phyloP scores from a whole-genome alignment of 169 alveolate species.

The Cryptosporidium xiaoi region DNA sequence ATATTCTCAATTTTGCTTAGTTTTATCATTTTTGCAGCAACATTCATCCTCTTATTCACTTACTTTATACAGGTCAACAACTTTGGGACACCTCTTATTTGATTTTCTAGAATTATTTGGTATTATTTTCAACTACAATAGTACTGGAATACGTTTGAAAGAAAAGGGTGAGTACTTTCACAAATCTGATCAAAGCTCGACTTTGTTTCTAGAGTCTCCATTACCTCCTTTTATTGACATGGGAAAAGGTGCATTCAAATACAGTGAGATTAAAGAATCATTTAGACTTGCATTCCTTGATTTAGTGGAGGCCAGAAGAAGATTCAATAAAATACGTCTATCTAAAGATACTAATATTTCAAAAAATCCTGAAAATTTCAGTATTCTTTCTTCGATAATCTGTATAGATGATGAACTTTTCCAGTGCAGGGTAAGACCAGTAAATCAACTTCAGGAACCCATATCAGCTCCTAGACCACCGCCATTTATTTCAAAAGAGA shows the following conservation, averaged over 20 bases:
- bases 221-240: conserved; percentile 61
- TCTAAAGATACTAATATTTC: neutral
- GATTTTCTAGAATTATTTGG: conserved; percentile 75
- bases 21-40: conserved; percentile 74
- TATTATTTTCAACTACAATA: conserved; percentile 52
- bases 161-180: conserved; percentile 61
- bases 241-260: conserved; percentile 64
- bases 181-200: conserved; percentile 9
- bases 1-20: conserved; percentile 76
- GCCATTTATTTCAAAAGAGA: conserved; percentile 39
- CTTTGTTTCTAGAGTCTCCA: conserved; percentile 48
- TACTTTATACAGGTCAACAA: conserved; percentile 34
- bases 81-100: conserved; percentile 73
- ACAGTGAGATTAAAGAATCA: conserved; percentile 59
- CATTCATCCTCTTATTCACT: conserved; percentile 75
- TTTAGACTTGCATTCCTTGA: conserved; percentile 68
- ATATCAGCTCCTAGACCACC: conserved; percentile 45
- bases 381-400: conserved; percentile 58
- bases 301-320: conserved; percentile 51
- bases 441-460: conserved; percentile 4
- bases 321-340: conserved; percentile 31
- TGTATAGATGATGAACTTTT: conserved; percentile 47
- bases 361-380: conserved; percentile 29
- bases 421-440: conserved; percentile 41
- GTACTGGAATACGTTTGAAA: conserved; percentile 59